phyloP scores from a whole-genome alignment of 2,329 filamentous ascomycete species.

The Sclerotiophoma versabilis region DNA sequence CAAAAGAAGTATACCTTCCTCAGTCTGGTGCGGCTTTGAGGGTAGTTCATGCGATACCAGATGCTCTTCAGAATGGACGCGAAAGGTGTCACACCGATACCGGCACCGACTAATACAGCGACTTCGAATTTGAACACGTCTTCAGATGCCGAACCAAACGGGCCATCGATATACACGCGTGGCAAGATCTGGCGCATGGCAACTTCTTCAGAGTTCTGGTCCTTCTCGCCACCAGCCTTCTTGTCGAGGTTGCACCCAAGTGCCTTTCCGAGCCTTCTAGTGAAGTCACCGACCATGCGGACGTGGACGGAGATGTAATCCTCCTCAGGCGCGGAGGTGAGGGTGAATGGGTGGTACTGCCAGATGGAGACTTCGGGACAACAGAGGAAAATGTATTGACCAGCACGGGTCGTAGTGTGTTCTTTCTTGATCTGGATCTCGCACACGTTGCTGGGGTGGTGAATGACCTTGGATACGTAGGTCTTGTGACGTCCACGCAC shows the following conservation, averaged over 20 bases:
- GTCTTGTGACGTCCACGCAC: constrained; percentile 82
- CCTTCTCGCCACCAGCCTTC: constrained; percentile 56
- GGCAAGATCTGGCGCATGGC: constrained; percentile 78
- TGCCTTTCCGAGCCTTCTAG: constrained; percentile 70
- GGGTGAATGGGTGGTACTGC: constrained; percentile 88
- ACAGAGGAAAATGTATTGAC: constrained; percentile 87
- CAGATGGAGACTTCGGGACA: constrained; percentile 85
- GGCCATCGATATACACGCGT: constrained; percentile 82
- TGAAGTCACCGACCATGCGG: constrained; percentile 84
- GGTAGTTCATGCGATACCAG: constrained; percentile 93
- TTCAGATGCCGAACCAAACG: constrained; percentile 85
- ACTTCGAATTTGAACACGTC: constrained; percentile 78
- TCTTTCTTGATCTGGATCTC: constrained; percentile 95
- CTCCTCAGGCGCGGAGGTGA: constrained; percentile 87
- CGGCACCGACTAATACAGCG: constrained; percentile 58
- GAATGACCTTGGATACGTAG: constrained; percentile 86
- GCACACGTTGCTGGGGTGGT: constrained; percentile 86
- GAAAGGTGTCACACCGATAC: constrained; percentile 61
- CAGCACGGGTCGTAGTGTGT: constrained; percentile 79
- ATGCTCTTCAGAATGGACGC: constrained; percentile 75
- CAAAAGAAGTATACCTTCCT: constrained; percentile 93
- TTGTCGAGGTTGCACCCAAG: constrained; percentile 78
- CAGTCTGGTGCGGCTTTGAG: constrained; percentile 77
- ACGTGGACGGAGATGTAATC: constrained; percentile 90
- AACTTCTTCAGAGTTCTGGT: constrained; percentile 65